Conservation (phyloP, 257 asterid genomes). For the Penstemon barbatus region DNA sequence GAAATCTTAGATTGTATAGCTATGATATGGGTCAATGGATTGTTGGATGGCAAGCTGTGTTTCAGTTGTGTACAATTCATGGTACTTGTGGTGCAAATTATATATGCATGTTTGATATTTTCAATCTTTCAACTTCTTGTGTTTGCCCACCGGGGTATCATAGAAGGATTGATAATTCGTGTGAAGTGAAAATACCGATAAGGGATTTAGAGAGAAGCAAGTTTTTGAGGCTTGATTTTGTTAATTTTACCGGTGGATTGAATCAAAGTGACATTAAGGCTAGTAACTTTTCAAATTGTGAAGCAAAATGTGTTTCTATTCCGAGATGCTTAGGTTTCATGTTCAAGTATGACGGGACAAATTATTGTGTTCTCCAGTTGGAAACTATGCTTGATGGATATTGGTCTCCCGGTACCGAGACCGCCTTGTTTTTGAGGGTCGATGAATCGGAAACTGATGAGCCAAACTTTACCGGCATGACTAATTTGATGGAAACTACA, state of each 20-base stretch:
- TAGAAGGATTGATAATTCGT: conserved; percentile 31
- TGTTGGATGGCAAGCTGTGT: conserved; percentile 64
- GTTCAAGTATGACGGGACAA: conserved; percentile 69
- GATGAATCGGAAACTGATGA: conserved; percentile 49
- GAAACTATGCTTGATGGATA: conserved; percentile 54
- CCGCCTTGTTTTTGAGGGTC: conserved; percentile 62
- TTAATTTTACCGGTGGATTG: conserved; percentile 57
- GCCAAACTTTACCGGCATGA: conserved; percentile 62
- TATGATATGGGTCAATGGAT: conserved; percentile 51
- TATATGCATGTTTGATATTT: conserved; percentile 57
- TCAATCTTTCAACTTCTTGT: conserved; percentile 52
- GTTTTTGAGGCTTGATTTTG: conserved; percentile 66
- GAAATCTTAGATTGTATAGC: conserved; percentile 67
- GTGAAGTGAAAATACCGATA: conserved; percentile 43
- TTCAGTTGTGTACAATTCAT: conserved; percentile 50
- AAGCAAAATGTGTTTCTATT: conserved; percentile 36
- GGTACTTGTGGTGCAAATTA: conserved; percentile 73
- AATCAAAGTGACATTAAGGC: conserved; percentile 45
- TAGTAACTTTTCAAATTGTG: conserved; percentile 44
- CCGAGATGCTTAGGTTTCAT: conserved; percentile 57
- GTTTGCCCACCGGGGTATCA: conserved; percentile 79
- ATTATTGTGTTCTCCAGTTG: conserved; percentile 58
- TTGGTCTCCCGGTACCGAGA: conserved; percentile 67
- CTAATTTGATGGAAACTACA: conserved; percentile 53
- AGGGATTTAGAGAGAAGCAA: conserved; percentile 36